These are phyloP conservation scores for Salix purpurea DNA, from an alignment of 345 rosid genomes.

Conservation along the genomic window DNA sequence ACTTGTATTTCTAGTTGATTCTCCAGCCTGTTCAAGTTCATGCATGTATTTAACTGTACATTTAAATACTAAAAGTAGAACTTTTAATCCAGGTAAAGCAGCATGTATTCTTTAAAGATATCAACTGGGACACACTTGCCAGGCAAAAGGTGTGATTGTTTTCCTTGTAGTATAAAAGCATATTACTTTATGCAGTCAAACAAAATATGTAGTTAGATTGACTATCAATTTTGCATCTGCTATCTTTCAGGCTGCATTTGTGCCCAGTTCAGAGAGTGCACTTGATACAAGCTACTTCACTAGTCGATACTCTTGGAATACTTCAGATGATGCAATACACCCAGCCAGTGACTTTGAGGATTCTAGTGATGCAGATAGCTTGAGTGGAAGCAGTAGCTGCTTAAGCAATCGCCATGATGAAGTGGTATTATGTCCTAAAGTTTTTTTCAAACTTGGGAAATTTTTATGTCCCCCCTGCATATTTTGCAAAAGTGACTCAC, in stretches of 20 bases:
- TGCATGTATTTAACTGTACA: background rate
- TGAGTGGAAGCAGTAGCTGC: conserved; percentile 83
- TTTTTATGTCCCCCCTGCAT: background rate
- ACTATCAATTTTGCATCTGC: conserved; percentile 11
- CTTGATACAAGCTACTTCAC: conserved; percentile 97
- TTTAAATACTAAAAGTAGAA: conserved; percentile 11
- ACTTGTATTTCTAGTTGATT: conserved; percentile 9
- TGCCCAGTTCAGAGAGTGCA: conserved; percentile 90
- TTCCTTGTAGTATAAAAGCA: background rate
- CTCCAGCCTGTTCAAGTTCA: background rate
- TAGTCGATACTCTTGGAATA: conserved; percentile 89
- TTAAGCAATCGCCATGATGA: conserved; percentile 82
- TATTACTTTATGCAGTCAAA: background rate
- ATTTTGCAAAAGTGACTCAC: conserved; percentile 6
- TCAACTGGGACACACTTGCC: conserved; percentile 96
- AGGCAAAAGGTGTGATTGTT: conserved; percentile 71
- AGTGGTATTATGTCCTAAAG: conserved; percentile 45
- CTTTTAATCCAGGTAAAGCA: conserved; percentile 70
- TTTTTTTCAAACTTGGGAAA: background rate
- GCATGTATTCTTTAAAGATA: conserved; percentile 85
- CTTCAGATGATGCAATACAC: conserved; percentile 58
- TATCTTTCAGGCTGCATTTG: conserved; percentile 80
- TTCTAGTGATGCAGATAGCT: conserved; percentile 90
- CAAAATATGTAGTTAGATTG: background rate
- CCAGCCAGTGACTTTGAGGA: conserved; percentile 69